Conservation (phyloP, 345 rosid species). For the Raphanus sativus region DNA sequence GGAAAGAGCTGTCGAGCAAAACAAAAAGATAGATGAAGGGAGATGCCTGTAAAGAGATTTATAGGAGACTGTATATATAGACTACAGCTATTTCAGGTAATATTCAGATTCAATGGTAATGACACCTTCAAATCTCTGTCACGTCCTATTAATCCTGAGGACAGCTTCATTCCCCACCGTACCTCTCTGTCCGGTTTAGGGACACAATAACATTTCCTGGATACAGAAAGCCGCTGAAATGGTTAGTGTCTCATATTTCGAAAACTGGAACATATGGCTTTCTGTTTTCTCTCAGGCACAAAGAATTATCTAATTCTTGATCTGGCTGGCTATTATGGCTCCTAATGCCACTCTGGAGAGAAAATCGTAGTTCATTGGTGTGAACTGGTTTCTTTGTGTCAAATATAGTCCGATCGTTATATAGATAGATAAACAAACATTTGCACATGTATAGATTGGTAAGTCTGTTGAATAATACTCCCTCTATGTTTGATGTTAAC, state of each 20-base stretch:
- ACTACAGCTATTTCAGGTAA: slow-evolving; percentile 22
- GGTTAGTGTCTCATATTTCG: slow-evolving; percentile 3
- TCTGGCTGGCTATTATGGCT: not conserved
- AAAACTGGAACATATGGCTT: slow-evolving; percentile 8
- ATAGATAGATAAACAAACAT: no score
- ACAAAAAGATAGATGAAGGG: not conserved
- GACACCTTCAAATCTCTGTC: slow-evolving; percentile 18
- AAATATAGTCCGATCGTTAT: no score
- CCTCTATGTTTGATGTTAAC: no score
- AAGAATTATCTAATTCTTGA: slow-evolving; percentile 12
- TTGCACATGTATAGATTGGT: no score
- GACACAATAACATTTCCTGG: not conserved
- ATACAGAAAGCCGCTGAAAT: not conserved
- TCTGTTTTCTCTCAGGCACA: slow-evolving; percentile 13
- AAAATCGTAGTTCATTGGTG: no score
- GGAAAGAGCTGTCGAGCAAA: slow-evolving; percentile 25
- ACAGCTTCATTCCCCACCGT: slow-evolving; percentile 22
- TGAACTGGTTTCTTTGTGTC: no score
- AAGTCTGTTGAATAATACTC: no score
- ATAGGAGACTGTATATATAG: not conserved
- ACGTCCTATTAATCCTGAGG: slow-evolving; percentile 8
- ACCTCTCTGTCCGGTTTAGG: slow-evolving; percentile 5
- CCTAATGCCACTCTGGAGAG: not conserved
- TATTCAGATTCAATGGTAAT: slow-evolving; percentile 5
- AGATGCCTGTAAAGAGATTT: slow-evolving; percentile 2